Percentiles rank a stretch among this genome's conserved stretches.
These are phyloP conservation scores for Spathaspora passalidarum DNA, from an alignment of 805 yeast genomes.

Conservation along the genomic window DNA sequence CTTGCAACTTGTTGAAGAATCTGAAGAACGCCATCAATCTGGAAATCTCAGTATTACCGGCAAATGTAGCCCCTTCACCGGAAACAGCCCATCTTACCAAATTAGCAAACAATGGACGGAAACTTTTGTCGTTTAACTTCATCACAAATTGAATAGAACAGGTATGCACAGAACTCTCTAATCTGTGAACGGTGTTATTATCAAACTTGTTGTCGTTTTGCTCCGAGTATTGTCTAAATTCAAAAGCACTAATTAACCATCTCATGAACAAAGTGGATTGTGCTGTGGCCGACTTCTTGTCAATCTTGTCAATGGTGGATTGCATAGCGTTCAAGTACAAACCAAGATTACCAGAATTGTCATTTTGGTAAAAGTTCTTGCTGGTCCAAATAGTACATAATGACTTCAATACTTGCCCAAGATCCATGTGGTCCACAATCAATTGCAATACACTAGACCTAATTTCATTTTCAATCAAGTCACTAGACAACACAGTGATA, in stretches of 20 bases:
- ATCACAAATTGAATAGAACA: conserved; percentile 76
- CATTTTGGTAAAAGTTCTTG: conserved; percentile 30
- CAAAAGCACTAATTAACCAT: conserved; percentile 68
- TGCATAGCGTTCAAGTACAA: conserved; percentile 69
- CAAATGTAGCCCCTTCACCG: conserved; percentile 63
- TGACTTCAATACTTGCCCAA: conserved; percentile 57
- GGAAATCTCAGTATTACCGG: conserved; percentile 46
- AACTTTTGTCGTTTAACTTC: conserved; percentile 89
- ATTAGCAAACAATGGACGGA: conserved; percentile 87
- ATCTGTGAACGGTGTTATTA: conserved; percentile 70
- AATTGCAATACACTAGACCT: conserved; percentile 62
- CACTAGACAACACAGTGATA: conserved; percentile 53
- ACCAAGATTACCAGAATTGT: conserved; percentile 48
- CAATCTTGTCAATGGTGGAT: conserved; percentile 59
- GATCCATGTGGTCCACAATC: conserved; percentile 65
- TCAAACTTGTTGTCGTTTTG: conserved; percentile 42
- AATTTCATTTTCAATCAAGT: conserved; percentile 54
- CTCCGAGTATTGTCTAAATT: conserved; percentile 52
- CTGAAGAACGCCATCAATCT: conserved; percentile 75
- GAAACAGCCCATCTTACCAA: conserved; percentile 90
- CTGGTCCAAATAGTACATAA: conserved; percentile 61
- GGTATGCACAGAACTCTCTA: conserved; percentile 72
- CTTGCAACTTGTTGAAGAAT: conserved; percentile 82
- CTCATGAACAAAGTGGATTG: conserved; percentile 67
- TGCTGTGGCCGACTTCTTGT: conserved; percentile 71